Evolutionary conservation across 495 filamentous ascomycete species (phyloP), one percentile per base, ranked within the genome.

Genomic region (Hyaloscypha variabilis): DNA sequence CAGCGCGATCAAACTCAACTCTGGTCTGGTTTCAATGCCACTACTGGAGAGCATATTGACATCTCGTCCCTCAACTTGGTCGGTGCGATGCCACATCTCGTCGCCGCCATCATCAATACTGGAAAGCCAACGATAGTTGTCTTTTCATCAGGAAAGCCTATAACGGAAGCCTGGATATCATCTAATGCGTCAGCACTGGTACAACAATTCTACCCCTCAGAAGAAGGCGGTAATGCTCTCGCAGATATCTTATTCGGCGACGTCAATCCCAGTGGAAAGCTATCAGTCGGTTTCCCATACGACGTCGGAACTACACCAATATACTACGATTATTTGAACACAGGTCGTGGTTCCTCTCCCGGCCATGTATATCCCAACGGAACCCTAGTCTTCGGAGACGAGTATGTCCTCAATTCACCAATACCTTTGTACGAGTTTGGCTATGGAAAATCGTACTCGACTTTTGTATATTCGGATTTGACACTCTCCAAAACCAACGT

Each of bases 151-250:
- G 89, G 89, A 60, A 91, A 90, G 72, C 89, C 89, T 21, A 73
- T 92, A 46, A 88, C 87, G 2, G 87, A 90, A 56, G 78, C 84
- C 31, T 91, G 87, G 88, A 84, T 90, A 67, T 84, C 84, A 5
- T 77, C 79, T 29, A 75, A 77, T 3, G 84, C 88, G 0, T 76
- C 85, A 0, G 88, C 87, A 0, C 78, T 91, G 0, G 69, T 91
- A 0, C 88, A 91, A 65, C 88, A 91, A 70, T 90, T 91, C 76
- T 92, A 91, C 69, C 86, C 85, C 0, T 87, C 86, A 0, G 71
- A 97, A 73, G 88, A 99, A 75, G 92, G 89, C 34, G 95, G 95
- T 36, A 93, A 94, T 76, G 86, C 90, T n/a, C 85, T 99, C 63
- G 86, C 87, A 34, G 94, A 97, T 73, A 85, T 99, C 11, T 87